Evolutionary conservation across 345 rosid genomes (phyloP).

Genomic region (Bruguiera gymnorhiza): DNA sequence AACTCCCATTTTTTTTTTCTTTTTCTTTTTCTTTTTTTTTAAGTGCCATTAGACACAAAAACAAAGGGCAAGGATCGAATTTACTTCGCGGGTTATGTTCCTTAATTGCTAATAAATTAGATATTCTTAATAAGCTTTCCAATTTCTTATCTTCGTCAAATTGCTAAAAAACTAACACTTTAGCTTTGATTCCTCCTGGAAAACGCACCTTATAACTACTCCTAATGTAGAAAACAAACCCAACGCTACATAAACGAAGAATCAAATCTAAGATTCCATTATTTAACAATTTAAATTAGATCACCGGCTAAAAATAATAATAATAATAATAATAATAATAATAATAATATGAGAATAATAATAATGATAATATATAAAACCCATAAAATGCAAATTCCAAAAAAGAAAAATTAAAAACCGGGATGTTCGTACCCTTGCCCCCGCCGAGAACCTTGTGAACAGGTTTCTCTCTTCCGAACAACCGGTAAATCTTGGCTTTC

Average conservation of each 20-base stretch:
- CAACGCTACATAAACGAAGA: neutral
- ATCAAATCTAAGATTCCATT: neutral
- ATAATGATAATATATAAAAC: too few relatives aligned
- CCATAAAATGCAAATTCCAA: neutral
- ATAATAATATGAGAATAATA: too few relatives aligned
- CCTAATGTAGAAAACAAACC: neutral
- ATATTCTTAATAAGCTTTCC: too few relatives aligned
- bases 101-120: too few relatives aligned
- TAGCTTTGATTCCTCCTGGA: neutral
- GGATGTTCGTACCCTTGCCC: constrained; percentile 63
- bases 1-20: neutral
- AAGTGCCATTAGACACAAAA: too few relatives aligned
- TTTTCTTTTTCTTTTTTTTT: too few relatives aligned
- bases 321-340: too few relatives aligned
- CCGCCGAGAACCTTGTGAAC: constrained; percentile 85
- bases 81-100: too few relatives aligned
- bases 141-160: neutral
- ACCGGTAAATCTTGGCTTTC: constrained; percentile 57
- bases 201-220: neutral
- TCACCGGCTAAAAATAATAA: too few relatives aligned
- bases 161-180: neutral
- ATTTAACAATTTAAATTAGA: too few relatives aligned
- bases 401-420: neutral
- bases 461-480: constrained; percentile 82
- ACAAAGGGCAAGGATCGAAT: too few relatives aligned